Percentiles rank a stretch among this genome's conserved stretches.
phyloP scores from a whole-genome alignment of 2,329 filamentous ascomycete species.

The Aureobasidium sp. region DNA sequence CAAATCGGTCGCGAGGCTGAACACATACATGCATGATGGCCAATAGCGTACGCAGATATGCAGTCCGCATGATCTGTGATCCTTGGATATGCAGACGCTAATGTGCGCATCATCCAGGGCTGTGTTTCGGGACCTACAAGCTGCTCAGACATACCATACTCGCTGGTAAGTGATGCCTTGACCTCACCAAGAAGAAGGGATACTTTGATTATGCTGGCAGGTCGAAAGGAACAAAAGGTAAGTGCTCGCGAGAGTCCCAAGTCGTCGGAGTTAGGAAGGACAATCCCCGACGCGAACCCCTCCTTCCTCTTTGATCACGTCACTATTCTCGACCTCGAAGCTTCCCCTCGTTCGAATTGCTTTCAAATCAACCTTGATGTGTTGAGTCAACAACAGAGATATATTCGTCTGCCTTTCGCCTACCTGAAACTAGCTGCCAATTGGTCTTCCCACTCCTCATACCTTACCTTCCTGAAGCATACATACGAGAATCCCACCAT shows the following conservation, averaged over 20 bases:
- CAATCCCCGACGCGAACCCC: not conserved
- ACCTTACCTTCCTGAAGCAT: no score
- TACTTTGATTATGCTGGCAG: not conserved
- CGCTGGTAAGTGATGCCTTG: not conserved
- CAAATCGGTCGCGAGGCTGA: not conserved
- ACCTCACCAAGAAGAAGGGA: not conserved
- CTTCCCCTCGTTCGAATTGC: not conserved
- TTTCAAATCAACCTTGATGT: conserved; percentile 12
- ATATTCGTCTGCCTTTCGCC: no score
- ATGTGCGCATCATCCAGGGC: no score
- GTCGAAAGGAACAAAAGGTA: not conserved
- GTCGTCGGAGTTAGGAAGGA: not conserved
- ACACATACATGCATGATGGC: not conserved
- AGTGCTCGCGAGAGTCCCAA: not conserved
- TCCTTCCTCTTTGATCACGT: not conserved
- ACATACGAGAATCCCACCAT: not conserved
- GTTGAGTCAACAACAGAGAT: not conserved
- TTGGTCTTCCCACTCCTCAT: not conserved
- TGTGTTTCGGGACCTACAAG: no score
- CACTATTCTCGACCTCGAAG: not conserved
- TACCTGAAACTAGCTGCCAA: not conserved
- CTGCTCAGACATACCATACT: not conserved
- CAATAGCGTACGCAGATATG: not conserved
- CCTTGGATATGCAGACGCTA: no score
- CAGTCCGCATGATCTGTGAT: no score